Evolutionary conservation across 371 early-diverging fungal species (phyloP), one percentile per base, ranked within the genome.

Genomic region (Actinomortierella ambigua): DNA sequence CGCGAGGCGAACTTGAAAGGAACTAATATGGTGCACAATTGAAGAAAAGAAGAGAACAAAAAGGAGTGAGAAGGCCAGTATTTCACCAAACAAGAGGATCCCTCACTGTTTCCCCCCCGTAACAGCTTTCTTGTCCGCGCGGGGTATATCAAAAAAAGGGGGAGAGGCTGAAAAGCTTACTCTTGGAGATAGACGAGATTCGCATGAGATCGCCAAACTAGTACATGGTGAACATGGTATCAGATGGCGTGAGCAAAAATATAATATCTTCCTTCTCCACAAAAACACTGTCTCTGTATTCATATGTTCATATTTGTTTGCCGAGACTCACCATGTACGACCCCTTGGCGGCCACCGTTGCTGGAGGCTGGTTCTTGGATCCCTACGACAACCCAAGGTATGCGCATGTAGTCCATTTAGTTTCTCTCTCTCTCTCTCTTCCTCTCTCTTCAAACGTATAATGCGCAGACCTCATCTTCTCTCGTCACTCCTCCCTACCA

Each of bases 1-100:
- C 61, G 48, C 4, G 60, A 59, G 2, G 81, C 73, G 50, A 65
- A 78, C 13, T 56, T 56, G 66, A 75, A 69, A 2, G 81, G 80
- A 15, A 81, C 75, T 0, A 63, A 64, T 0, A 76, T 55, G 22
- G 13, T 28, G 2, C 50, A 73, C 50, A 66, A 6, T 13, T 34
- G 9, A 20, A 14, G 28, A 13, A 49, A 49, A 48, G 26, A 48
- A 39, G 11, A 18, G 13, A 17, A 34, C 34, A 47, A 15, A 40
- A 39, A 27, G 15, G 34, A 34, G 34, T 34, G 34, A 11, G 4
- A 34, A 34, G 34, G 34, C 11, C 11, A 34, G 34, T 34, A 6
- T 4, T 34, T 34, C 11, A 6, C 34, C 11, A 11, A 6, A 11
- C 4, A 34, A 11, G 7, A 34, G 34, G 4, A 6, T 34, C 34